These are phyloP conservation scores for Magnaporthales sp. DNA, from an alignment of 2,329 filamentous ascomycete species.

Conservation along the genomic window DNA sequence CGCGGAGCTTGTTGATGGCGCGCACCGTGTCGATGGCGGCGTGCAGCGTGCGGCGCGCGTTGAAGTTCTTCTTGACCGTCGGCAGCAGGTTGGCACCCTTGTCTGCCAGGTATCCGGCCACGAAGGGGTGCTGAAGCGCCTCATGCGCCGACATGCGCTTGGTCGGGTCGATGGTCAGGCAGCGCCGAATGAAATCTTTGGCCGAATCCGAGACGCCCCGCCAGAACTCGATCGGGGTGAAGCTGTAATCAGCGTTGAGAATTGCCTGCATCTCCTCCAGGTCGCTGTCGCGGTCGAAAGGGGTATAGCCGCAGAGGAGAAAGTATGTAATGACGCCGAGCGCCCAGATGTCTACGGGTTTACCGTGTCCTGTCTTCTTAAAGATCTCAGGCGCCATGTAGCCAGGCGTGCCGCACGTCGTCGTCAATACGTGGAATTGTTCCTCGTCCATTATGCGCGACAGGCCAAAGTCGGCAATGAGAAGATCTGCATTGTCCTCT, in stretches of 20 bases:
- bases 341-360: slow-evolving; percentile 97
- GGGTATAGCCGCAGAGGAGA: slow-evolving; percentile 93
- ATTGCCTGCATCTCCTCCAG: slow-evolving; percentile 99
- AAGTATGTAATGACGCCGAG: slow-evolving; percentile 99
- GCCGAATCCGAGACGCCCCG: slow-evolving; percentile 78
- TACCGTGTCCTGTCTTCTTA: slow-evolving; percentile 96
- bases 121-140: slow-evolving; percentile 58
- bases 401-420: slow-evolving; percentile 92
- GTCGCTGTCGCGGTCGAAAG: slow-evolving; percentile 94
- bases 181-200: slow-evolving; percentile 86
- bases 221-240: slow-evolving; percentile 94
- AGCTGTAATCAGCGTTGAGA: slow-evolving; percentile 90
- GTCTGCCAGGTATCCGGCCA: slow-evolving; percentile 41
- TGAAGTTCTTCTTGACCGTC: slow-evolving; percentile 68
- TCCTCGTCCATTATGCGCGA: slow-evolving; percentile 98
- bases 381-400: slow-evolving; percentile 99
- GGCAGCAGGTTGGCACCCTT: slow-evolving; percentile 56
- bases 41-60: slow-evolving; percentile 58
- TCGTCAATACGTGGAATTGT: slow-evolving; percentile 94
- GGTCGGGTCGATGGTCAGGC: slow-evolving; percentile 81
- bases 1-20: slow-evolving; percentile 62
- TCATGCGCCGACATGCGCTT: slow-evolving; percentile 87
- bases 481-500: slow-evolving; percentile 91
- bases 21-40: slow-evolving; percentile 64
- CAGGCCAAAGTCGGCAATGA: slow-evolving; percentile 95